Evolutionary conservation across 768 basidiomycete genomes (phyloP).

Genomic region (Chalciporus sphaerocephalus): DNA sequence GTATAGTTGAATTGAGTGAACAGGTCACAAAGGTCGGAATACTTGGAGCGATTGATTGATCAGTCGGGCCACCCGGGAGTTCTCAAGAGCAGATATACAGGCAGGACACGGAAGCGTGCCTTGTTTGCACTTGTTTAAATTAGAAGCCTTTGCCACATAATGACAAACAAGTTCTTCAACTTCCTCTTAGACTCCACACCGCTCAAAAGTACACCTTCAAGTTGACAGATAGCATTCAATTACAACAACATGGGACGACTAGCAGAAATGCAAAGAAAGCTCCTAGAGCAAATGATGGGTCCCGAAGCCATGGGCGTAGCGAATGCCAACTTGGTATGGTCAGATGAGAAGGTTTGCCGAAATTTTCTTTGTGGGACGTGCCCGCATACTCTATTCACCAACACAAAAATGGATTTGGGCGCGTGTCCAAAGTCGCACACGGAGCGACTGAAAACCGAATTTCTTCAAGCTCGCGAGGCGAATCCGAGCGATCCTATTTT

Average conservation of each 20-base stretch:
- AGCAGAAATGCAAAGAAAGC: constrained; percentile 97
- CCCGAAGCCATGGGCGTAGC: constrained; percentile 98
- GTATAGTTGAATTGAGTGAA: no score
- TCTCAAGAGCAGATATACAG: neutral
- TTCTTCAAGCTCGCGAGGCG: constrained; percentile 70
- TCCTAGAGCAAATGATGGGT: constrained; percentile 99
- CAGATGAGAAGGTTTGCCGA: constrained; percentile 95
- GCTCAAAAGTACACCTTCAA: neutral
- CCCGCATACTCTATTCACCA: constrained; percentile 95
- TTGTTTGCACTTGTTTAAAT: constrained; percentile 27
- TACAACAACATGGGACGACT: constrained; percentile 76
- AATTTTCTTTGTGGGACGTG: constrained; percentile 99
- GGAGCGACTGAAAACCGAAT: constrained; percentile 89
- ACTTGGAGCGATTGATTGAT: no score
- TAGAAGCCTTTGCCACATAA: constrained; percentile 24
- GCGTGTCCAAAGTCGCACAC: constrained; percentile 97
- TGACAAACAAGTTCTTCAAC: constrained; percentile 25
- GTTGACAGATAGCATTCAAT: constrained; percentile 7
- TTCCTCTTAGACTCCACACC: constrained; percentile 2
- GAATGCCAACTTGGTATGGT: constrained; percentile 88
- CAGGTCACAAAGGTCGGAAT: no score
- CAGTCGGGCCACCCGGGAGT: neutral
- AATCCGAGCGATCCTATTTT: constrained; percentile 80
- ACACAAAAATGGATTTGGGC: constrained; percentile 99
- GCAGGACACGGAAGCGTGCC: neutral